Percentiles rank a stretch among this genome's conserved stretches.
phyloP scores from a whole-genome alignment of 208 protist species.

The Leishmania major region DNA sequence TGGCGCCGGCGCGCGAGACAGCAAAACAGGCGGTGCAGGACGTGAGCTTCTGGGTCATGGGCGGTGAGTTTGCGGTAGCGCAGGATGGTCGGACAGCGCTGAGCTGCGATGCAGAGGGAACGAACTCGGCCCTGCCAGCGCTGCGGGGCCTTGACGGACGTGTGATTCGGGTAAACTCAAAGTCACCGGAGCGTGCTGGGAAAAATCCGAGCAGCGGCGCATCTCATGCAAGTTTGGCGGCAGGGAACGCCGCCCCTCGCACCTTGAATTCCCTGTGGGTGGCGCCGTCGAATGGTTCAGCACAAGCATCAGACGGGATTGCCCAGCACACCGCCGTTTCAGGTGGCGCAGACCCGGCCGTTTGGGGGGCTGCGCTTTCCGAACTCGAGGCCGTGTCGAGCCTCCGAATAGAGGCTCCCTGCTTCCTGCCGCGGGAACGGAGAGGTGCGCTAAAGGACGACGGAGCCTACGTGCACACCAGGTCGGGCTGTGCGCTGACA shows the following conservation, averaged over 20 bases:
- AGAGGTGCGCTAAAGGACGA: not conserved
- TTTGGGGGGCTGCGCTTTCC: not conserved
- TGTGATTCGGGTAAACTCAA: conserved; percentile 12
- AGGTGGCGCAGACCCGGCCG: not conserved
- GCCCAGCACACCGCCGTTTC: not conserved
- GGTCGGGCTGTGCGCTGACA: not conserved
- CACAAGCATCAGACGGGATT: not conserved
- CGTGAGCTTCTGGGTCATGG: conserved; percentile 27
- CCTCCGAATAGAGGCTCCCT: conserved; percentile 12
- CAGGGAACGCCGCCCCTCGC: not conserved
- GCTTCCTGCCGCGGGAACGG: conserved; percentile 7
- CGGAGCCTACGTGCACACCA: no score
- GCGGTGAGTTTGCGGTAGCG: conserved; percentile 1
- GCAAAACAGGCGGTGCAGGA: not conserved
- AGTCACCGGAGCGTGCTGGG: not conserved
- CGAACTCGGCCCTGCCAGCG: not conserved
- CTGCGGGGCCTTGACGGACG: conserved; percentile 21
- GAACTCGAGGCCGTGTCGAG: conserved; percentile 1
- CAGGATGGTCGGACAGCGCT: not conserved
- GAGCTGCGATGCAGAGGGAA: not conserved
- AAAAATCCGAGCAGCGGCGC: not conserved
- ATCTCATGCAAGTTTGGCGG: not conserved
- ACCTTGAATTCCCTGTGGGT: conserved; percentile 20
- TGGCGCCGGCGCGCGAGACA: not conserved
- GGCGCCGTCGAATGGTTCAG: not conserved